A percentile compares a stretch with the other conserved stretches of the same genome.
These are phyloP conservation scores for Salix udensis DNA, from an alignment of 345 rosid species.

Conservation along the genomic window DNA sequence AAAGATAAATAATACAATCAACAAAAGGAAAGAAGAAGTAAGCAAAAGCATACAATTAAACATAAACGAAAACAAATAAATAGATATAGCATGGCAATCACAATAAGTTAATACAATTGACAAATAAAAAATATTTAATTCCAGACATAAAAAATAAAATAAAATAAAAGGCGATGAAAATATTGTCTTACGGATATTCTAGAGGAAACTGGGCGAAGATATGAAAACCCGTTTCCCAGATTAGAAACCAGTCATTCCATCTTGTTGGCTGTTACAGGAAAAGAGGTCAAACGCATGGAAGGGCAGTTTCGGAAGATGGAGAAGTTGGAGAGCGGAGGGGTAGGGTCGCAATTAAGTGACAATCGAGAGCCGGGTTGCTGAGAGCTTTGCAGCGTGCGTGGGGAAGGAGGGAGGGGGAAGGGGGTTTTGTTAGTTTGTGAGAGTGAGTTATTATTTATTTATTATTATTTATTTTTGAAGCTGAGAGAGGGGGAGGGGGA, in stretches of 20 bases:
- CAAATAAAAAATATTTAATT: background rate
- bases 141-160: background rate
- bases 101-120: background rate
- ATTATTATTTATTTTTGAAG: conserved; percentile 7
- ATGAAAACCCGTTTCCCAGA: conserved; percentile 5
- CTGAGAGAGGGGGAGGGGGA: background rate
- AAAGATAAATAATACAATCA: background rate
- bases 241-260: conserved; percentile 4
- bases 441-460: conserved; percentile 2
- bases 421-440: conserved; percentile 3
- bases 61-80: background rate
- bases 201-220: conserved; percentile 10
- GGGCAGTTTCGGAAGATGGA: conserved; percentile 16
- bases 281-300: conserved; percentile 18
- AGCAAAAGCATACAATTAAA: background rate
- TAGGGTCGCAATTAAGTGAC: conserved; percentile 32
- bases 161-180: background rate
- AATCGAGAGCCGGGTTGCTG: conserved; percentile 18
- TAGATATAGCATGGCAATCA: background rate
- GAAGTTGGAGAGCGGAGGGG: conserved; percentile 10
- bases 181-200: conserved; percentile 25
- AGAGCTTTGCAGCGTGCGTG: conserved; percentile 7
- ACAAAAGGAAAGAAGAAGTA: background rate
- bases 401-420: background rate
- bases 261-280: background rate